These are phyloP conservation scores for Mesotaenium endlicherianum DNA, from an alignment of 139 green algal genomes.

Conservation along the genomic window DNA sequence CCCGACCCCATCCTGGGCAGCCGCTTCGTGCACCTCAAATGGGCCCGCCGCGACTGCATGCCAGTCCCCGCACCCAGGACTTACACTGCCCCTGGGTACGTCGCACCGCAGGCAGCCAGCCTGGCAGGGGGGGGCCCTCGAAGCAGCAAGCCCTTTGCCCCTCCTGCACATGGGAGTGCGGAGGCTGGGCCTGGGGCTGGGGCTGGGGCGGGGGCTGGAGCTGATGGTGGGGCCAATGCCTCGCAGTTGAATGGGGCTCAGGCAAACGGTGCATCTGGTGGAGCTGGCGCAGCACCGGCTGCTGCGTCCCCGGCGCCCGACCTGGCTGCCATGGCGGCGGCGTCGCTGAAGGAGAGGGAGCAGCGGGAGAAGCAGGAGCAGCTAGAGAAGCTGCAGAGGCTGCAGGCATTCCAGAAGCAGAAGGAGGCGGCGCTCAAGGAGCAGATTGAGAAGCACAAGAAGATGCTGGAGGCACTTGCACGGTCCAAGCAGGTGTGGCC, in stretches of 20 bases:
- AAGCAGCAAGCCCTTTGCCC: not conserved
- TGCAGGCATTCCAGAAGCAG: slow-evolving; percentile 44
- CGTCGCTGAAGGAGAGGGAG: not conserved
- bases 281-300: not conserved
- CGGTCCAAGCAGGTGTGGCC: not conserved
- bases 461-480: slow-evolving; percentile 35
- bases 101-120: not conserved
- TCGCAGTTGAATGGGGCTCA: not conserved
- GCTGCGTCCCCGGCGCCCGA: not conserved
- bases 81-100: not conserved
- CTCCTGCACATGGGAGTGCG: not conserved
- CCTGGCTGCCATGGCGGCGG: not conserved
- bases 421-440: slow-evolving; percentile 44
- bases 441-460: slow-evolving; percentile 48
- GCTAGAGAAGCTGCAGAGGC: slow-evolving; percentile 35
- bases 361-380: not conserved
- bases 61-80: not conserved
- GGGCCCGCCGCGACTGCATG: slow-evolving; percentile 15
- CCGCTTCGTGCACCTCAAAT: slow-evolving; percentile 39
- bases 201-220: not conserved
- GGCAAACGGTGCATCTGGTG: not conserved
- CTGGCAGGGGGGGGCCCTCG: not conserved
- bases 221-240: not conserved
- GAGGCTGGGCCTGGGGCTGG: not conserved
- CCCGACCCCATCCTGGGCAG: slow-evolving; percentile 48